Conservation (phyloP, 2,329 filamentous ascomycete species). For the Colletotrichum lini region DNA sequence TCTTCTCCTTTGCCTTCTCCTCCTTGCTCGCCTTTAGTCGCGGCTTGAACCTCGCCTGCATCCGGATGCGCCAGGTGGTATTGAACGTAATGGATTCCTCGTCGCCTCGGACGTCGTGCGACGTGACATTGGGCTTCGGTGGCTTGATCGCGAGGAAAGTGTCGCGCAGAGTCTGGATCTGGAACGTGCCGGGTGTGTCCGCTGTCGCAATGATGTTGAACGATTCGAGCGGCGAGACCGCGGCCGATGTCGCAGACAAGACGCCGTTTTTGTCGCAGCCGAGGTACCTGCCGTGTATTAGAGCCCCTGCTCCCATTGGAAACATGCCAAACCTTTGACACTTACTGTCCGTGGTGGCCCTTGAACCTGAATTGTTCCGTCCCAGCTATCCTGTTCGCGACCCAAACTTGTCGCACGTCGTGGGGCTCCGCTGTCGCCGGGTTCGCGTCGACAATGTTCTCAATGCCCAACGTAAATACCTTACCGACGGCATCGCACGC, state of each 20-base stretch:
- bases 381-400: constrained; percentile 86
- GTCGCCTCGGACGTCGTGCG: constrained; percentile 82
- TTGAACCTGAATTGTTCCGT: constrained; percentile 89
- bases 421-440: constrained; percentile 91
- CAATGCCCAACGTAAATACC: constrained; percentile 84
- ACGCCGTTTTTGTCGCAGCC: constrained; percentile 88
- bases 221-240: constrained; percentile 86
- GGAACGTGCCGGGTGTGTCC: constrained; percentile 79
- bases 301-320: not conserved
- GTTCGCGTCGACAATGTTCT: constrained; percentile 90
- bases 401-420: constrained; percentile 96
- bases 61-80: constrained; percentile 84
- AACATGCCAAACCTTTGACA: constrained; percentile 19
- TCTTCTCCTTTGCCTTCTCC: constrained; percentile 86
- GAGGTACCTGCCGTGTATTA: constrained; percentile 74
- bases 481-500: constrained; percentile 90
- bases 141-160: constrained; percentile 78
- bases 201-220: constrained; percentile 77
- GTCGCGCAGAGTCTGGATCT: constrained; percentile 80
- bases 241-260: constrained; percentile 82
- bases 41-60: constrained; percentile 97
- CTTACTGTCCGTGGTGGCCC: constrained; percentile 86
- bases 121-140: constrained; percentile 61
- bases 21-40: constrained; percentile 83
- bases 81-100: constrained; percentile 76